Conservation (phyloP, 2,329 filamentous ascomycete genomes). For the Laburnicola sp. region DNA sequence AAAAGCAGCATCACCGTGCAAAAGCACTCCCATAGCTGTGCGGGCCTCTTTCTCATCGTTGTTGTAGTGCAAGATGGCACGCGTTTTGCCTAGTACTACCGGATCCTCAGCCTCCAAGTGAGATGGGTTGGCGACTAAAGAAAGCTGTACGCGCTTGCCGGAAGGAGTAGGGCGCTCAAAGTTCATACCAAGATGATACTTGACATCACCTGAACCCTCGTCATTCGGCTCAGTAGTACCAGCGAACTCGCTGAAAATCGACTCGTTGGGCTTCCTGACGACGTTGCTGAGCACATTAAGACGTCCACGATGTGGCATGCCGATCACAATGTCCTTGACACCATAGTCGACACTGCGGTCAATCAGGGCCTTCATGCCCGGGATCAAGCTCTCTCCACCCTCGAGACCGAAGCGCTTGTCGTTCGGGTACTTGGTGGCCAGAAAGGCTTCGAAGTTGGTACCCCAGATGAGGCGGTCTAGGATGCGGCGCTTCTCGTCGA, state of each 20-base stretch:
- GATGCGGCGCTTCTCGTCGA: slow-evolving; percentile 97
- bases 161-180: slow-evolving; percentile 98
- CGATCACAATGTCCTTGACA: slow-evolving; percentile 98
- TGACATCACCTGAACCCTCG: slow-evolving; percentile 97
- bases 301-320: slow-evolving; percentile 98
- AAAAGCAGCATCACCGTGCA: slow-evolving; percentile 97
- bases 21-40: slow-evolving; percentile 90
- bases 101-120: slow-evolving; percentile 98
- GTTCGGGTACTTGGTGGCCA: slow-evolving; percentile 97
- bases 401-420: slow-evolving; percentile 99
- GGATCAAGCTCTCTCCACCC: slow-evolving; percentile 94
- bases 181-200: slow-evolving; percentile 99
- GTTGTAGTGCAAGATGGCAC: slow-evolving; percentile 98
- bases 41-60: slow-evolving; percentile 87
- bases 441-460: slow-evolving; percentile 93
- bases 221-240: slow-evolving; percentile 85
- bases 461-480: slow-evolving; percentile 98
- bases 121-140: slow-evolving; percentile 95
- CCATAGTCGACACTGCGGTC: slow-evolving; percentile 98
- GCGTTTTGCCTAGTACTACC: slow-evolving; percentile 94
- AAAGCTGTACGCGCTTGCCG: slow-evolving; percentile 98
- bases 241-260: slow-evolving; percentile 98
- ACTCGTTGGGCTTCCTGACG: slow-evolving; percentile 98
- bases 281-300: slow-evolving; percentile 98
- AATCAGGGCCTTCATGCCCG: slow-evolving; percentile 98